Percentiles rank a stretch among this genome's conserved stretches.
These are phyloP conservation scores for Gaertneriomyces sp. DNA, from an alignment of 192 early-diverging fungal genomes.

Conservation along the genomic window DNA sequence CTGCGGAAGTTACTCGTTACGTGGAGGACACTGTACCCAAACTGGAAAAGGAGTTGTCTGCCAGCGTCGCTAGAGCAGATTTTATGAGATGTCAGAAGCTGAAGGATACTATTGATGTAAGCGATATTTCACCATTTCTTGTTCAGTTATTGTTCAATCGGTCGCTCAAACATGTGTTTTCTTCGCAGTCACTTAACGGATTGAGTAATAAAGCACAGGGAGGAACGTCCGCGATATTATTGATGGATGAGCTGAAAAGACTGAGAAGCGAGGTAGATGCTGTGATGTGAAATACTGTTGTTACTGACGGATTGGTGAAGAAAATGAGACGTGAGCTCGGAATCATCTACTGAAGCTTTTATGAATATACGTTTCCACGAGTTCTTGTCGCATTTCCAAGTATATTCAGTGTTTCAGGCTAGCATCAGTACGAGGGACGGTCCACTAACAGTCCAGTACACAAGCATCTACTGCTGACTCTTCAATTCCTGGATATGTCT, in stretches of 20 bases:
- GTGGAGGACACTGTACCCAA: slow-evolving; percentile 20
- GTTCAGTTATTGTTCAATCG: background rate
- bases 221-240: slow-evolving; percentile 1
- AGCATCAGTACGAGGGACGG: too few relatives aligned
- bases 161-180: background rate
- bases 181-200: background rate
- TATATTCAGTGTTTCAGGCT: too few relatives aligned
- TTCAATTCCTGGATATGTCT: slow-evolving; percentile 20
- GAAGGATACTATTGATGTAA: slow-evolving; percentile 16
- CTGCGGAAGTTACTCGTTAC: slow-evolving; percentile 15
- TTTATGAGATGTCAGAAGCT: slow-evolving; percentile 20
- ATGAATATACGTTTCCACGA: too few relatives aligned
- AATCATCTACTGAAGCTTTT: too few relatives aligned
- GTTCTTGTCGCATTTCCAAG: too few relatives aligned
- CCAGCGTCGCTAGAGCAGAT: slow-evolving; percentile 7
- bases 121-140: background rate
- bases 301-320: too few relatives aligned
- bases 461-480: too few relatives aligned
- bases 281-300: background rate
- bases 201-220: slow-evolving; percentile 11
- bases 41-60: slow-evolving; percentile 10
- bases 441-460: too few relatives aligned
- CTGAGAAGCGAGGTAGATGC: slow-evolving; percentile 14
- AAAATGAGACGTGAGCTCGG: too few relatives aligned
- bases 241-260: slow-evolving; percentile 15